Evolutionary conservation across 345 rosid species (phyloP).

Genomic region (Rhodomyrtus tomentosa): DNA sequence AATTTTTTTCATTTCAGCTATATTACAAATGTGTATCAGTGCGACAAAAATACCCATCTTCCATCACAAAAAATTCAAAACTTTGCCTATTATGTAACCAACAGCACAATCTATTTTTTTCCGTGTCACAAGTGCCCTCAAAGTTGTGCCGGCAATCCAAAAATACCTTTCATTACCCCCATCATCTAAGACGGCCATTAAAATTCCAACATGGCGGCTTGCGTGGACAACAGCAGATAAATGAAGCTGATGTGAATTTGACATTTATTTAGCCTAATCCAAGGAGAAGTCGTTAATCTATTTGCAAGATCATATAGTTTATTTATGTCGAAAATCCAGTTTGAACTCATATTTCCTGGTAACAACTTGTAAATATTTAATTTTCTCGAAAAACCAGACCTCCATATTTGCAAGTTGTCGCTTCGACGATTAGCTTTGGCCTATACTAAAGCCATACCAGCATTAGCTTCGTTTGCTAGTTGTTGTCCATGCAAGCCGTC

Average conservation of each 20-base stretch:
- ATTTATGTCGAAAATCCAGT: neutral
- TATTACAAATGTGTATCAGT: neutral
- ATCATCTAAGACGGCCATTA: neutral
- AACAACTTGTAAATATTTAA: neutral
- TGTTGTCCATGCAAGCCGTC: fast-evolving
- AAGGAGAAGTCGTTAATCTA: neutral
- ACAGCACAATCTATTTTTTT: neutral
- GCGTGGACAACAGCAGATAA: neutral
- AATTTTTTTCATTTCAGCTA: neutral
- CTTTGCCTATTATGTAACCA: neutral
- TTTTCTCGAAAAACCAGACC: fast-evolving
- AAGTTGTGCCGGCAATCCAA: too few species aligned
- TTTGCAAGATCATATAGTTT: neutral
- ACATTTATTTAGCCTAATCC: neutral
- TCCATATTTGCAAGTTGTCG: neutral
- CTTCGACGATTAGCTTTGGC: neutral
- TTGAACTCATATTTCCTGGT: neutral
- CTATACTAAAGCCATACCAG: fast-evolving
- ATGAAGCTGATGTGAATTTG: neutral
- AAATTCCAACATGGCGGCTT: neutral
- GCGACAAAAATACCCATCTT: neutral
- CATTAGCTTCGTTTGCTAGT: fast-evolving
- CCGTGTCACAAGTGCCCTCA: neutral
- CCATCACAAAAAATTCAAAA: neutral
- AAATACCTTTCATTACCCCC: neutral